Conservation (phyloP, 164 flowering plant species). For the Platanus orientalis region DNA sequence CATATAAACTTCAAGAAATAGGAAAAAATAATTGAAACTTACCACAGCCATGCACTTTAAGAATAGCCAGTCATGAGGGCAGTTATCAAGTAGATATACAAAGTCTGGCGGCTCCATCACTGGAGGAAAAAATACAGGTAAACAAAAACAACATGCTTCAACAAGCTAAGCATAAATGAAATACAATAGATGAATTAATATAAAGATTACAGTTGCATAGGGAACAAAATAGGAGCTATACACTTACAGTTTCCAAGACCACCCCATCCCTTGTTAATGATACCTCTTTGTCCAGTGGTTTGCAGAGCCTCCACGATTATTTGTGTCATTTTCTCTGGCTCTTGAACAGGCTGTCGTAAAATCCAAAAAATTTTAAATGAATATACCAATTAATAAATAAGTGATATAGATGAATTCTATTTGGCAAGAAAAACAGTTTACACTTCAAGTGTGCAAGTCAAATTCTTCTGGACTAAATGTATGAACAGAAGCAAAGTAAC, state of each 20-base stretch:
- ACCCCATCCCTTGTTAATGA: conserved; percentile 98
- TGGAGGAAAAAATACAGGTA: conserved; percentile 24
- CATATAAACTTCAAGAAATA: neutral
- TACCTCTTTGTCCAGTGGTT: conserved; percentile 86
- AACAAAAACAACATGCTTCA: conserved; percentile 6
- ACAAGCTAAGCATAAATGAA: conserved; percentile 3
- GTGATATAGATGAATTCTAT: too few relatives aligned
- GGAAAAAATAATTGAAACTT: conserved; percentile 22
- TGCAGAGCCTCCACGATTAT: conserved; percentile 86
- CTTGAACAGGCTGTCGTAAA: conserved; percentile 82
- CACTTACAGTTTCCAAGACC: conserved; percentile 95
- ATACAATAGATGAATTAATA: neutral
- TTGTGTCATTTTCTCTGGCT: conserved; percentile 90
- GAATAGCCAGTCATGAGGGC: conserved; percentile 98
- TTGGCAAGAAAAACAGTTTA: too few relatives aligned
- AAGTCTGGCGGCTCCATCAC: conserved; percentile 83
- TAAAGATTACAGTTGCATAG: neutral
- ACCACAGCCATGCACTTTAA: conserved; percentile 95
- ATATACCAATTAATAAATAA: neutral
- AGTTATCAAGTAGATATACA: conserved; percentile 73
- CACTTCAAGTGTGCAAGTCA: neutral
- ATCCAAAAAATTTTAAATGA: conserved; percentile 1
- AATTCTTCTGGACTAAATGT: neutral
- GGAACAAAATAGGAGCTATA: conserved; percentile 2
- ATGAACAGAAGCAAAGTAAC: neutral